Conservation (phyloP, 768 basidiomycete species). For the Termitomyces sp. region DNA sequence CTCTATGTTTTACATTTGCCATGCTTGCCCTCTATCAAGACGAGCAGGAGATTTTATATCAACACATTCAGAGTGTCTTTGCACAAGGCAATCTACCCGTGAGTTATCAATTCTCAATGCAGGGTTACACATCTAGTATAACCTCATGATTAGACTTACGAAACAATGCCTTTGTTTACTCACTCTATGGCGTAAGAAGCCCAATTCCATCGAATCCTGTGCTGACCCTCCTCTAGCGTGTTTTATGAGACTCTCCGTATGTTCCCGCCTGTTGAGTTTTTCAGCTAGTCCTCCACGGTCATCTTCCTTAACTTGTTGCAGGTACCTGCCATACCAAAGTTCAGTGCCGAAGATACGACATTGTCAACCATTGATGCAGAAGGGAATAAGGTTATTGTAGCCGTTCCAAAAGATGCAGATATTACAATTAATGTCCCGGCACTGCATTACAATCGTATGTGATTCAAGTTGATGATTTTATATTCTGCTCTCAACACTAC, state of each 20-base stretch:
- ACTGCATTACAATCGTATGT: constrained; percentile 50
- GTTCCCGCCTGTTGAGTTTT: constrained; percentile 38
- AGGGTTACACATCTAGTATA: background rate
- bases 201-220: background rate
- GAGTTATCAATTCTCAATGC: constrained; percentile 1
- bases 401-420: constrained; percentile 38
- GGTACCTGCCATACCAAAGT: constrained; percentile 42
- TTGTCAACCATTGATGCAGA: constrained; percentile 28
- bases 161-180: constrained; percentile 36
- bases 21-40: constrained; percentile 40
- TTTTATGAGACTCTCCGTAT: constrained; percentile 49
- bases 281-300: background rate
- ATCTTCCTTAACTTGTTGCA: constrained; percentile 10
- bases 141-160: constrained; percentile 28
- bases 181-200: constrained; percentile 33
- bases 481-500: background rate
- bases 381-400: constrained; percentile 35
- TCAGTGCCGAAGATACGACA: constrained; percentile 43
- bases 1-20: constrained; percentile 34
- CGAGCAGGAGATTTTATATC: constrained; percentile 39
- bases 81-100: constrained; percentile 29
- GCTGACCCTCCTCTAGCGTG: constrained; percentile 27
- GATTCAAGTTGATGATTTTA: background rate
- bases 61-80: constrained; percentile 31
- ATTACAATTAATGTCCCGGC: constrained; percentile 35